A percentile compares a stretch with the other conserved stretches of the same genome.
Conservation (phyloP, 441 rosid species). For the Raphanus hybrid region DNA sequence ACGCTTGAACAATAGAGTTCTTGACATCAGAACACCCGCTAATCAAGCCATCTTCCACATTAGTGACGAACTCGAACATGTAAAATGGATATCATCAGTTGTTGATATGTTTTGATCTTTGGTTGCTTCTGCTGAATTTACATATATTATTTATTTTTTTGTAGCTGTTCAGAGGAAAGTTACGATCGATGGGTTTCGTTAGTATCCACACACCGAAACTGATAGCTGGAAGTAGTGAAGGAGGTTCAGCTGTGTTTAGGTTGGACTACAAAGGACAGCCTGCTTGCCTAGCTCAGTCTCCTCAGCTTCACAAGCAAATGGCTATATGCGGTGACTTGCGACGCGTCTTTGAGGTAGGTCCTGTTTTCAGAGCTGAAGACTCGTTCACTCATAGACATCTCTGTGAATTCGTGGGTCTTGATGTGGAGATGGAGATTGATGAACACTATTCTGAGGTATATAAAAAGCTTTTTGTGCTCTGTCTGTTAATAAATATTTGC, state of each 20-base stretch:
- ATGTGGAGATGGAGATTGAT: conserved; percentile 57
- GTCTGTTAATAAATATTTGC: too few species aligned
- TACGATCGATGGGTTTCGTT: conserved; percentile 54
- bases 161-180: conserved; percentile 71
- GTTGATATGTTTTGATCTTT: background rate
- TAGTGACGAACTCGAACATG: background rate
- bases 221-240: conserved; percentile 85
- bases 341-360: conserved; percentile 75
- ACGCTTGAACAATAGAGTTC: background rate
- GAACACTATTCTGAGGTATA: background rate
- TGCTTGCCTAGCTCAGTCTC: conserved; percentile 85
- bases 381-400: conserved; percentile 83
- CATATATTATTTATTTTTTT: background rate
- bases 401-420: conserved; percentile 87
- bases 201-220: conserved; percentile 84
- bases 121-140: background rate
- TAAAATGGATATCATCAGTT: too few species aligned
- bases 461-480: too few species aligned
- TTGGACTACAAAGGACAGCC: conserved; percentile 78
- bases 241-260: conserved; percentile 89
- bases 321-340: conserved; percentile 58
- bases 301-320: conserved; percentile 91
- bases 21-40: background rate
- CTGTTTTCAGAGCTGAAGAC: conserved; percentile 82
- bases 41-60: background rate